Conservation (phyloP, 2,329 filamentous ascomycete species). For the Colletotrichum sp. region DNA sequence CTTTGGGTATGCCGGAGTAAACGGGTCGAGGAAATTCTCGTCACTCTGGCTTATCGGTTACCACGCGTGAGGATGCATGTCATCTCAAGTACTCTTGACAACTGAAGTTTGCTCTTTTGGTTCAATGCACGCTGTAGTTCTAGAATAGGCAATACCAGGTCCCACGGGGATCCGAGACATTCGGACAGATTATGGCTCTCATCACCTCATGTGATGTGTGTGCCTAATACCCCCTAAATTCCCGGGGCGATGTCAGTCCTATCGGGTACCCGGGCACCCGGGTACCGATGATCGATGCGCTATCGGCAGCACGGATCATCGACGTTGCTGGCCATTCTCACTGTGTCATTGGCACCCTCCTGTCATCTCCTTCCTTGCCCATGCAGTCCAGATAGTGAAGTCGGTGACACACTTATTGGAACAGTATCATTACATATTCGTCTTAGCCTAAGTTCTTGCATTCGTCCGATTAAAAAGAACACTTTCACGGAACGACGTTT, state of each 20-base stretch:
- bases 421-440: neutral
- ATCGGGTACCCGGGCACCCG: neutral
- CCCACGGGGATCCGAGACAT: neutral
- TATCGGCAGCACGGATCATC: neutral
- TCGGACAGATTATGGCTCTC: neutral
- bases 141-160: neutral
- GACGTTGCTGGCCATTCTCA: neutral
- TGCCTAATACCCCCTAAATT: neutral
- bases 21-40: neutral
- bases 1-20: neutral
- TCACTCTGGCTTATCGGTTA: neutral
- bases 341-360: neutral
- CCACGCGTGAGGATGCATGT: neutral
- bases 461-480: neutral
- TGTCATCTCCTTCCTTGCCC: neutral
- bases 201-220: neutral
- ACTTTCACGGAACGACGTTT: neutral
- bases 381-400: neutral
- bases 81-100: neutral
- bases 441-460: accelerated
- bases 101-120: neutral
- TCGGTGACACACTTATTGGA: neutral
- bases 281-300: neutral
- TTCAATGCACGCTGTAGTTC: neutral
- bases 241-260: accelerated